These are phyloP conservation scores for Tolypocladium sp. DNA, from an alignment of 2,329 filamentous ascomycete genomes.

Conservation along the genomic window DNA sequence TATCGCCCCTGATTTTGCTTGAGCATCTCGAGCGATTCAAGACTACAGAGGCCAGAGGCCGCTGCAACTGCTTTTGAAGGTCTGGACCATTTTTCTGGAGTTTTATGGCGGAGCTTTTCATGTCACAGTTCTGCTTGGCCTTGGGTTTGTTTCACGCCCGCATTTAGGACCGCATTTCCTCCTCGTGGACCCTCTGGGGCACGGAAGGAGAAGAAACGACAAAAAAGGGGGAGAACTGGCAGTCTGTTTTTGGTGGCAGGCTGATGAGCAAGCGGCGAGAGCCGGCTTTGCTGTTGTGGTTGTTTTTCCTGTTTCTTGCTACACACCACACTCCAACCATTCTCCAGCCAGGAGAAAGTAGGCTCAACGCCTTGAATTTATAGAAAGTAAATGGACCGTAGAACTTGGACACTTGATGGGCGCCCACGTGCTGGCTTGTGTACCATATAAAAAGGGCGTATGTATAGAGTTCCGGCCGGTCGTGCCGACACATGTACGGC, in stretches of 20 bases:
- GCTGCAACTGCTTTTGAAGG: background rate
- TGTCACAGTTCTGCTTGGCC: background rate
- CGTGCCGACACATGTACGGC: background rate
- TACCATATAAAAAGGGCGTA: background rate
- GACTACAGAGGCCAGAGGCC: background rate
- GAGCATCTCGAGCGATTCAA: background rate
- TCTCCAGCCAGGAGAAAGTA: background rate
- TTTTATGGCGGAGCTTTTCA: background rate
- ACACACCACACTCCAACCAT: background rate
- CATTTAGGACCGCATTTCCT: background rate
- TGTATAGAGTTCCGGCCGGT: background rate
- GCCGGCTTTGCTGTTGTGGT: background rate
- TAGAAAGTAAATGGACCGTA: constrained; percentile 1
- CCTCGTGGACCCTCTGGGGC: background rate
- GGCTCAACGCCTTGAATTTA: background rate
- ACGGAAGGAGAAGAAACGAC: background rate
- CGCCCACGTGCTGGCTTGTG: constrained; percentile 1
- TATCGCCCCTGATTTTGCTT: background rate
- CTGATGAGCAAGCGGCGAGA: background rate
- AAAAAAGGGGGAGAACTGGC: background rate
- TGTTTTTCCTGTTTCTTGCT: background rate
- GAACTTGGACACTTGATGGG: constrained; percentile 1
- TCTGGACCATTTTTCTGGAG: background rate
- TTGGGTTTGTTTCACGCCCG: background rate
- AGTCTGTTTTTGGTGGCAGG: background rate